Evolutionary conservation across 768 basidiomycete species (phyloP), one percentile per base, ranked within the genome.

Genomic region (Boletus vermiculosoides): DNA sequence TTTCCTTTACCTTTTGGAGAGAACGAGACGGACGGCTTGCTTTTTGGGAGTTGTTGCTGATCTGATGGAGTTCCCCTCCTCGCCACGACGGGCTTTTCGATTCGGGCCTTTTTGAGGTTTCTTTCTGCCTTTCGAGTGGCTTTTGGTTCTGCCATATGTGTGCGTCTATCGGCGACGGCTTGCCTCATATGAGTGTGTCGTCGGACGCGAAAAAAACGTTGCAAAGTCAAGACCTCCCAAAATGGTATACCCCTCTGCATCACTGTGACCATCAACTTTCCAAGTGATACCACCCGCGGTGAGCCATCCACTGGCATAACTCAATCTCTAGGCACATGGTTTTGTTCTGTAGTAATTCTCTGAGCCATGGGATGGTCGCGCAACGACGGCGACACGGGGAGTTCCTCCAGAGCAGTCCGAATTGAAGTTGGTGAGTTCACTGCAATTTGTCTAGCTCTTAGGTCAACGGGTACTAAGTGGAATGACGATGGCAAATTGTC

Each of bases 1-100:
- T 71, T 71, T 44, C 71, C 66, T 61, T 77, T 74, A 16, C 61
- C 70, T 49, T 73, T 73, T 25, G 58, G 52, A 22, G 71, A 57
- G 50, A 57, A 49, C 34, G 61, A 50, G 25, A 56, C 36, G 34
- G 55, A 18, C 10, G 42, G 5, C 41, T 56, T 34, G 52, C 5
- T 40, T 44, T 56, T 52, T 23, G 50, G 10, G 5, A 37, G 36
- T 37, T 53, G 40, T 40, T 37, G 59, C 25, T 55, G 42, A 13
- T 45, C 47, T 31, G 50, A 13, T 11, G 40, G 16, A 2, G 15
- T 30, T 11, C 11, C 22, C 31, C 58, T 71, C 8, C 23, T 53
- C 13, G 47, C 8, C 39, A 28, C 33, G 15, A 37, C 4, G 2
- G 58, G 41, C 34, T 60, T 67, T 45, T 70, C 62, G 18, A 70